Base-by-base conservation (phyloP, 345 rosid genomes). In the Lepidium aucheri region DNA sequence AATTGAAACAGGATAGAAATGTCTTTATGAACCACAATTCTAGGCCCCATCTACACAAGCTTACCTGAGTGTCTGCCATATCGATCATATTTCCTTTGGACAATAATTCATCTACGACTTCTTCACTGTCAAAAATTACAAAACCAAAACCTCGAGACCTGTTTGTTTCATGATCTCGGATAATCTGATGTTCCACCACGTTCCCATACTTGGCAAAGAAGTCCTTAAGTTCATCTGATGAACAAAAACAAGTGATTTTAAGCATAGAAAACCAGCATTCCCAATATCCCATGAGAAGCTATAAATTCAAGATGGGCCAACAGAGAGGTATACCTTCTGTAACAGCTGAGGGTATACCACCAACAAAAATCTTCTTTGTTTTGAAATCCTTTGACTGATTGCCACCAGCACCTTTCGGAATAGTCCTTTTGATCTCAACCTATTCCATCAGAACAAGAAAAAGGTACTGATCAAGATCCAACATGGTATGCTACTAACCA, bases 381-480 rank as follows among this genome's bases (percentile, higher is more conserved):
- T 84, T 88, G 38, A 94, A 77, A 75, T 85, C 96, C 76, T 77
- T 90, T 0, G 90, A 74, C 53, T 82, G 94, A 44, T 39, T 74
- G 22, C 73, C 73, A 38, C 76, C 74, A 36, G 88, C 80, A 28
- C 94, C 97, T 78, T 86, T 90, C 0, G 99, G 97, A 66, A 94
- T 94, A 15, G 97, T 90, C 57, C 97, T 80, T 72, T 93, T 93
- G 65, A 93, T 90, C 80, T 93, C 97, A 67, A 93, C 98, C 98
- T 93, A 72, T 26, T 63, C 60, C 35, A 68, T 9, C 5, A 8
- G 30, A 9, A 53, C 17, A 67, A 30, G 10, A 6, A 47, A 7
- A 43, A 67, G 46, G 8, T 34, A n/a, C 11, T 9, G 6, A 43
- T 24, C 3, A 61, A 15, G 42, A 32, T 33, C 20, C 15, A 41